phyloP scores from a whole-genome alignment of 106 monocot species.

The Chionographis japonica region DNA sequence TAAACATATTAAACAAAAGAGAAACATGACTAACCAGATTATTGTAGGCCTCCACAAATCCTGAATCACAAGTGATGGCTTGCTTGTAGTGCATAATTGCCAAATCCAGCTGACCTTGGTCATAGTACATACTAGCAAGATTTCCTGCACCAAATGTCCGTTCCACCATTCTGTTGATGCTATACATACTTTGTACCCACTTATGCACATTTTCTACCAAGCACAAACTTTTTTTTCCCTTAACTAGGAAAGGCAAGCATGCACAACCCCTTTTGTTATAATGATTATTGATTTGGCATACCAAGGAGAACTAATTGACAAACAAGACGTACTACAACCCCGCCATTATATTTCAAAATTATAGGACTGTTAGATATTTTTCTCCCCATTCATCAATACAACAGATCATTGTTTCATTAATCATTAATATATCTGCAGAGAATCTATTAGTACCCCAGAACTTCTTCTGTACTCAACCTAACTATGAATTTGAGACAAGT shows the following conservation, averaged over 20 bases:
- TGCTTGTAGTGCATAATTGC: slow-evolving; percentile 91
- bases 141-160: slow-evolving; percentile 53
- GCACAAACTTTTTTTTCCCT: not conserved
- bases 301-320: not conserved
- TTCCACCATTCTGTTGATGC: slow-evolving; percentile 6
- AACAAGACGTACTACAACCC: no score
- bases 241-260: no score
- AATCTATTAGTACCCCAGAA: no score
- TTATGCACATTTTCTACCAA: not conserved
- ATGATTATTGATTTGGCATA: not conserved
- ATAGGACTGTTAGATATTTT: no score
- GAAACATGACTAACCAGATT: slow-evolving; percentile 56
- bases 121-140: slow-evolving; percentile 72
- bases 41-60: slow-evolving; percentile 87
- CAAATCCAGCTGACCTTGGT: slow-evolving; percentile 88
- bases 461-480: no score
- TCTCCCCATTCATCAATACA: no score
- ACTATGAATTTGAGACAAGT: no score
- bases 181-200: not conserved
- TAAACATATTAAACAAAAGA: not conserved
- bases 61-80: slow-evolving; percentile 74
- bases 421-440: no score
- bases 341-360: no score
- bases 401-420: no score
- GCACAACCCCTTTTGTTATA: no score